Percentiles rank a stretch among this genome's conserved stretches.
Evolutionary conservation across 2,329 filamentous ascomycete species (phyloP).

Genomic region (Aspergillus bombycis): DNA sequence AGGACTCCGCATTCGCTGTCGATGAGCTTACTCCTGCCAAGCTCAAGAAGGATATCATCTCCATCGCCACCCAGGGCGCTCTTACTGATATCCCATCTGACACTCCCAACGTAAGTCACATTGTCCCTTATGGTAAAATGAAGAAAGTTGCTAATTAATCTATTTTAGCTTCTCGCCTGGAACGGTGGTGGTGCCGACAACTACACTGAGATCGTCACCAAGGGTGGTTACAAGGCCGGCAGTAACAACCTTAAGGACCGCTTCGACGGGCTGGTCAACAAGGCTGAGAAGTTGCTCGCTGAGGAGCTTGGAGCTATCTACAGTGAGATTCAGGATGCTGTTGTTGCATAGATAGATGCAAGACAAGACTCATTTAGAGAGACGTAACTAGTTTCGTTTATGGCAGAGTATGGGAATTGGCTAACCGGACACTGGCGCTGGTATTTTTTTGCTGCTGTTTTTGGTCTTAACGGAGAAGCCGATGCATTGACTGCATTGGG

Average conservation of each 20-base stretch:
- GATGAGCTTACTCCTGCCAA: constrained; percentile 88
- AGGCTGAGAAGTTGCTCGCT: constrained; percentile 50
- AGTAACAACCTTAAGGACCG: constrained; percentile 37
- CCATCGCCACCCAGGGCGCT: constrained; percentile 75
- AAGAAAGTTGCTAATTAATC: constrained; percentile 27
- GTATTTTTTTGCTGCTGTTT: constrained; percentile 23
- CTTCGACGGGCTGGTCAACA: constrained; percentile 48
- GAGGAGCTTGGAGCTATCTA: constrained; percentile 52
- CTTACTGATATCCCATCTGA: constrained; percentile 80
- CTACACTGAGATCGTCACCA: constrained; percentile 79
- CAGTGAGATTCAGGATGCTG: constrained; percentile 46
- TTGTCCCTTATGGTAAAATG: neutral
- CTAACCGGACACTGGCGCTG: constrained; percentile 33
- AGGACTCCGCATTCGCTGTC: constrained; percentile 88
- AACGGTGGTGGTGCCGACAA: constrained; percentile 95
- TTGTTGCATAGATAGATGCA: constrained; percentile 53
- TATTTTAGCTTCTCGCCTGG: constrained; percentile 78
- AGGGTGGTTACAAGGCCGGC: constrained; percentile 67
- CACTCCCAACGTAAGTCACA: constrained; percentile 73
- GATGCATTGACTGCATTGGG: constrained; percentile 24
- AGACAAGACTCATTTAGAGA: constrained; percentile 10
- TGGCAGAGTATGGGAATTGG: constrained; percentile 25
- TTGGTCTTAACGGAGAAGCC: constrained; percentile 14
- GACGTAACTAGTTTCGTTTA: constrained; percentile 13
- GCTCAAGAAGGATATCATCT: constrained; percentile 87